Conservation (phyloP, 305 asterid species). For the Solanum hybrid region DNA sequence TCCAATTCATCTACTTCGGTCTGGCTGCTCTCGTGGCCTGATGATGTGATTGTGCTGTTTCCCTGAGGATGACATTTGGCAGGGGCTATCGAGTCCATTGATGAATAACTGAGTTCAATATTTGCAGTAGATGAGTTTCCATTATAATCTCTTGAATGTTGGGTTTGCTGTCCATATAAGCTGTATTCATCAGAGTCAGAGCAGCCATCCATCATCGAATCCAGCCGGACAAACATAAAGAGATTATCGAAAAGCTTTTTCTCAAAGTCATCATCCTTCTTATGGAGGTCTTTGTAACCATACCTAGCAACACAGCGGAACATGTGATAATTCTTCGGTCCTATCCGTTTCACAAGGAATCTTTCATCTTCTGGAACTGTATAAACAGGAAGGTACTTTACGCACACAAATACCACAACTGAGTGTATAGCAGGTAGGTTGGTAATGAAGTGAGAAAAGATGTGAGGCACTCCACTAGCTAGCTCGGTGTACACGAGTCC, state of each 20-base stretch:
- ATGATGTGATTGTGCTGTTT: slow-evolving; percentile 27
- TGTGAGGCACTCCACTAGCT: slow-evolving; percentile 90
- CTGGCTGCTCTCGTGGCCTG: slow-evolving; percentile 42
- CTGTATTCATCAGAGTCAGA: slow-evolving; percentile 91
- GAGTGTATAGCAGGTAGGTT: slow-evolving; percentile 91
- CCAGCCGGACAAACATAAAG: slow-evolving; percentile 77
- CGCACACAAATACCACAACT: slow-evolving; percentile 84
- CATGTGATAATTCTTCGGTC: slow-evolving; percentile 91
- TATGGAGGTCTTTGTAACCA: slow-evolving; percentile 93
- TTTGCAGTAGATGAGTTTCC: slow-evolving; percentile 23
- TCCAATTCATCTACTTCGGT: slow-evolving; percentile 76
- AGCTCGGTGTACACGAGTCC: slow-evolving; percentile 98
- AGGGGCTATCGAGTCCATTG: slow-evolving; percentile 63
- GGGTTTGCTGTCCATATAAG: slow-evolving; percentile 64
- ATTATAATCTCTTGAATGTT: slow-evolving; percentile 41
- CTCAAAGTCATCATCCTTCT: slow-evolving; percentile 85
- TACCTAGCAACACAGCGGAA: slow-evolving; percentile 91
- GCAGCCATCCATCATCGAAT: slow-evolving; percentile 94
- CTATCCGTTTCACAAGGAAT: slow-evolving; percentile 86
- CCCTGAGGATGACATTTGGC: slow-evolving; percentile 33
- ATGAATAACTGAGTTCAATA: slow-evolving; percentile 42
- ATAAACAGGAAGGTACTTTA: slow-evolving; percentile 93
- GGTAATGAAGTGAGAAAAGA: slow-evolving; percentile 93
- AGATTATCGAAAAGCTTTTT: slow-evolving; percentile 70
- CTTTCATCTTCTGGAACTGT: slow-evolving; percentile 90